Evolutionary conservation across 1,284 basidiomycete genomes (phyloP), one percentile per base, ranked within the genome.

Genomic region (Polyporus tsugae): DNA sequence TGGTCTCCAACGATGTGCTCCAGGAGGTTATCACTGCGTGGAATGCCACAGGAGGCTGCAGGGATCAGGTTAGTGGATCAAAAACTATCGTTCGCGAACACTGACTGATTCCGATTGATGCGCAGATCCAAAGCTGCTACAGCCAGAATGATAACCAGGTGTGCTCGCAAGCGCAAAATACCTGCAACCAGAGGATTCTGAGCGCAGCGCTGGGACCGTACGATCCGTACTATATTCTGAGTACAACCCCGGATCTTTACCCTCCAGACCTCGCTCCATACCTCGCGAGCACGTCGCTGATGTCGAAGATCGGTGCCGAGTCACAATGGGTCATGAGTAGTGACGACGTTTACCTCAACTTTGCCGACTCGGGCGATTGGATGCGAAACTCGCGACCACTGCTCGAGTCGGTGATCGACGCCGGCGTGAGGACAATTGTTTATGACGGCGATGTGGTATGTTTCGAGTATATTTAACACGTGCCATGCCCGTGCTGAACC

Each of bases 321-420:
- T 76, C 78, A 10, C 80, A 76, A 1, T 90, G 87, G 86, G 67
- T 79, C 44, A 76, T 81, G 70, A 82, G 82, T 1, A 89, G 83
- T 75, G 58, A 75, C 39, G 70, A 80, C 6, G 84, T 90, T 2
- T 89, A 88, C 73, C 73, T 72, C 66, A 88, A 89, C 73, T 90
- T 91, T 70, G 85, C 86, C 2, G 71, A 74, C 10, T 88, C 87
- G 15, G 89, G 88, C 38, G 89, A 91, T 68, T 90, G 88, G 88
- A 89, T 90, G 88, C 81, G 84, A 58, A 89, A 85, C 75, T 87
- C 86, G 10, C 77, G 83, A 15, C 86, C 85, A 1, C 73, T 86
- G 68, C 78, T 90, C 25, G 88, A 90, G 76, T 82, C 80, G 33
- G 87, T 90, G 6, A 87, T 91, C 71, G 82, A 90, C 69, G 83